Percentiles rank a stretch among this genome's conserved stretches.
These are phyloP conservation scores for Aureobasidium lini DNA, from an alignment of 2,329 filamentous ascomycete genomes.

Conservation along the genomic window DNA sequence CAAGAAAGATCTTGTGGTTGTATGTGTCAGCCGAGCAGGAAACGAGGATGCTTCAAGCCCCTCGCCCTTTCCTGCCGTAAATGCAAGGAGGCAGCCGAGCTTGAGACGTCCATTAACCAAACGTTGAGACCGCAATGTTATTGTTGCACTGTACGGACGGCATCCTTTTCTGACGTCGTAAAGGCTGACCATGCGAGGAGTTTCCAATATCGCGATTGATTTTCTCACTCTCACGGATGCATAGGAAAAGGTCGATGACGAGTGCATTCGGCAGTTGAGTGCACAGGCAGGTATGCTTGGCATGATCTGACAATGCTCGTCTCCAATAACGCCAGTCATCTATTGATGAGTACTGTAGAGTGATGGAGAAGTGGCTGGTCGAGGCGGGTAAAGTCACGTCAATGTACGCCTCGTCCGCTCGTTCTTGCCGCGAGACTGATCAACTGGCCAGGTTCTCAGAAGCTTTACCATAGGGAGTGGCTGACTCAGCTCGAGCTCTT, in stretches of 20 bases:
- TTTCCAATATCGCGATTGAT: not conserved
- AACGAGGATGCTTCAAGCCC: not conserved
- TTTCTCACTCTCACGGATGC: not conserved
- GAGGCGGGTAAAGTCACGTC: not conserved
- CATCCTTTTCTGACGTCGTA: not conserved
- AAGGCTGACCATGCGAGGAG: not conserved
- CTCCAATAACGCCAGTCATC: too few species aligned
- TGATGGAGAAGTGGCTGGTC: not conserved
- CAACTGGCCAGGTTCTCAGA: not conserved
- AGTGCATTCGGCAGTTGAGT: slow-evolving; percentile 2
- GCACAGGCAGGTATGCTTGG: not conserved
- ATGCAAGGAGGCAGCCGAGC: not conserved
- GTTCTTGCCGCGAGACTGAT: not conserved
- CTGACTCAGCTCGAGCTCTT: not conserved
- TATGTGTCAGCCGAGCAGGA: not conserved
- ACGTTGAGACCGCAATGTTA: too few species aligned
- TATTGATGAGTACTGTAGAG: not conserved
- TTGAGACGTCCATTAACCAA: not conserved
- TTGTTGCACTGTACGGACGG: not conserved
- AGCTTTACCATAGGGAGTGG: not conserved
- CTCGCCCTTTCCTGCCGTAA: not conserved
- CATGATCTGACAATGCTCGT: not conserved
- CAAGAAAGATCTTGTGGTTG: not conserved
- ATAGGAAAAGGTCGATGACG: not conserved
- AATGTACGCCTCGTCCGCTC: not conserved